Percentiles rank a stretch among this genome's conserved stretches.
phyloP scores from a whole-genome alignment of 176 grass and related monocot species.

The Puccinellia tenuiflora region DNA sequence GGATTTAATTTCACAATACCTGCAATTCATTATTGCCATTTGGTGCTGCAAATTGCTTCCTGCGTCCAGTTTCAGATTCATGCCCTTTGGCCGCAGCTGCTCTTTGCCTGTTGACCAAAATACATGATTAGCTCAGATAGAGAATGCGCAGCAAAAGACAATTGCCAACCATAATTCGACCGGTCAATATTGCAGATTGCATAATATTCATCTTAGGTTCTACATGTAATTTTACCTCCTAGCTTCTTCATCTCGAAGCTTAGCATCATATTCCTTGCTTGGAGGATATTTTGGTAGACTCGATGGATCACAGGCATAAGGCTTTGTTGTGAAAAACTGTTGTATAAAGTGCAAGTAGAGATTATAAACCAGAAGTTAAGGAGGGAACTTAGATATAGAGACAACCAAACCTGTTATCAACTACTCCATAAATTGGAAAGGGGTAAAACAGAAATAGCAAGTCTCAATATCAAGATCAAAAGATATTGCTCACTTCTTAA shows the following conservation, averaged over 20 bases:
- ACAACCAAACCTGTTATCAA: not conserved
- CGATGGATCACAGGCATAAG: conserved; percentile 85
- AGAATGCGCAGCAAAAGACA: not conserved
- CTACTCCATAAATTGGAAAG: not conserved
- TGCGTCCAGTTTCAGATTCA: conserved; percentile 55
- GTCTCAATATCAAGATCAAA: not conserved
- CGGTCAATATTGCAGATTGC: not conserved
- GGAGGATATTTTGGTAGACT: conserved; percentile 98
- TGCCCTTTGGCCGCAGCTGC: conserved; percentile 66
- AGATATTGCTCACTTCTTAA: not conserved
- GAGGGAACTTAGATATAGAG: conserved; percentile 4
- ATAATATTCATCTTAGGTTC: not conserved
- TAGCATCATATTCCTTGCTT: conserved; percentile 96
- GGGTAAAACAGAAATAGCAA: not conserved
- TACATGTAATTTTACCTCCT: conserved; percentile 50
- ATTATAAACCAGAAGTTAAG: conserved; percentile 14
- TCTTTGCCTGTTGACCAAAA: conserved; percentile 59
- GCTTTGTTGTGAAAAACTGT: conserved; percentile 64
- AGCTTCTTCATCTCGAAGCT: conserved; percentile 92
- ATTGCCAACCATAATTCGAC: not conserved
- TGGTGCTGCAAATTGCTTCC: conserved; percentile 63
- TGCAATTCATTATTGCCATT: conserved; percentile 64
- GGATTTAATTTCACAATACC: conserved; percentile 42
- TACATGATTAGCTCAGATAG: not conserved
- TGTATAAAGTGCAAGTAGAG: conserved; percentile 4